Conservation (phyloP, 768 basidiomycete species). For the Leccinum arenicola region DNA sequence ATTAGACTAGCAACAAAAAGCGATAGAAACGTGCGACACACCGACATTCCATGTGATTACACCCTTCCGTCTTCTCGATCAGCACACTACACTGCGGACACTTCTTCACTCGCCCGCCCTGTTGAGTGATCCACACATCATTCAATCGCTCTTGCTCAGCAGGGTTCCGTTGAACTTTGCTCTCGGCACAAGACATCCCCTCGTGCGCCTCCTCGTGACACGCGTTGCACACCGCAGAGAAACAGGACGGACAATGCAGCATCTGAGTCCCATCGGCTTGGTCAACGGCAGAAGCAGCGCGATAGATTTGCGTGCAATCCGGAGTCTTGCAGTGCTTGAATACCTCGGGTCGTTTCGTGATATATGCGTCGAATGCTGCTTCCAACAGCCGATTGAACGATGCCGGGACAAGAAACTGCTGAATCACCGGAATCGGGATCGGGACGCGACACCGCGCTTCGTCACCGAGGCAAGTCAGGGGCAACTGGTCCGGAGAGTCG, state of each 20-base stretch:
- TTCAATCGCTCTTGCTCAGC: constrained; percentile 53
- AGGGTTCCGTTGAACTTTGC: constrained; percentile 28
- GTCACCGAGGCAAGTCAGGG: constrained; percentile 65
- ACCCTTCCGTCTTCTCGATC: constrained; percentile 74
- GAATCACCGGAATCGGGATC: constrained; percentile 53
- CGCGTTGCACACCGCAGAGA: constrained; percentile 58
- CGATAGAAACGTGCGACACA: background rate
- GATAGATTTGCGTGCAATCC: constrained; percentile 73
- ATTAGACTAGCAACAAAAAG: too few relatives aligned
- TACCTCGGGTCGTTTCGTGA: constrained; percentile 56
- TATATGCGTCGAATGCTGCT: constrained; percentile 54
- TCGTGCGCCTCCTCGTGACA: constrained; percentile 65
- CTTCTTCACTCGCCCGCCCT: constrained; percentile 57
- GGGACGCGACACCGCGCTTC: constrained; percentile 52
- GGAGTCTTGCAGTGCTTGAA: constrained; percentile 76
- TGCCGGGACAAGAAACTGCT: constrained; percentile 44
- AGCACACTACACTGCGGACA: constrained; percentile 68
- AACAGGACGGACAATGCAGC: constrained; percentile 68
- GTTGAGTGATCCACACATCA: constrained; percentile 52
- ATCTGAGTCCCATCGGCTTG: constrained; percentile 34
- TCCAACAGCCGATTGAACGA: constrained; percentile 56
- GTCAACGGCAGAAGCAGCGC: constrained; percentile 35
- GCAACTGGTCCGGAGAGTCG: constrained; percentile 53
- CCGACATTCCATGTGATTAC: constrained; percentile 75
- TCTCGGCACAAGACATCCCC: constrained; percentile 55